Conservation (phyloP, 768 basidiomycete species). For the Auriculariales sp. region DNA sequence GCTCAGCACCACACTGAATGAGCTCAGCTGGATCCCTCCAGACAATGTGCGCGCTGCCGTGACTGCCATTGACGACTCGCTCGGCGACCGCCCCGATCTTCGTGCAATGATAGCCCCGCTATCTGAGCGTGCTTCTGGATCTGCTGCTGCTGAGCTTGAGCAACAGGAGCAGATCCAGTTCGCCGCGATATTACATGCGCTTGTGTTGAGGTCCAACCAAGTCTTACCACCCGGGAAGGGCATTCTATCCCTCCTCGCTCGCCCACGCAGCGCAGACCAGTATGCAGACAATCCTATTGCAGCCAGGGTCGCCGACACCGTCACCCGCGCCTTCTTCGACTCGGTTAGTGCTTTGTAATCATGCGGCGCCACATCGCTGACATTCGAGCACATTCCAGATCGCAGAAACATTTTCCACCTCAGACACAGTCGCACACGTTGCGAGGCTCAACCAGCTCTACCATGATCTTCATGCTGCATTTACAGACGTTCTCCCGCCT, state of each 20-base stretch:
- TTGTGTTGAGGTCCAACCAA: slow-evolving; percentile 43
- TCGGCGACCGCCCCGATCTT: neutral
- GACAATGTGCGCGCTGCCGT: neutral
- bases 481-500: slow-evolving; percentile 45
- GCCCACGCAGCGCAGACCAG: slow-evolving; percentile 8
- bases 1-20: neutral
- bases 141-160: neutral
- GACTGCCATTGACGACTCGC: neutral
- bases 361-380: neutral
- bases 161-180: neutral
- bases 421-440: slow-evolving; percentile 44
- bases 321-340: slow-evolving; percentile 61
- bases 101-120: too few relatives aligned
- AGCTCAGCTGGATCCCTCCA: neutral
- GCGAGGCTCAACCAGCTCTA: slow-evolving; percentile 43
- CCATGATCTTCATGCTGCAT: slow-evolving; percentile 32
- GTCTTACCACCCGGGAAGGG: slow-evolving; percentile 64
- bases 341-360: slow-evolving; percentile 30
- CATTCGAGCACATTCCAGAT: slow-evolving; percentile 27
- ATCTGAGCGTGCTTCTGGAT: too few relatives aligned
- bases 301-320: slow-evolving; percentile 30
- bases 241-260: slow-evolving; percentile 44
- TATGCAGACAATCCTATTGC: slow-evolving; percentile 21
- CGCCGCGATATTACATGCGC: slow-evolving; percentile 34
- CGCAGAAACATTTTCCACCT: slow-evolving; percentile 36